phyloP scores from a whole-genome alignment of 805 yeast species.

The Ogataea siamensis region DNA sequence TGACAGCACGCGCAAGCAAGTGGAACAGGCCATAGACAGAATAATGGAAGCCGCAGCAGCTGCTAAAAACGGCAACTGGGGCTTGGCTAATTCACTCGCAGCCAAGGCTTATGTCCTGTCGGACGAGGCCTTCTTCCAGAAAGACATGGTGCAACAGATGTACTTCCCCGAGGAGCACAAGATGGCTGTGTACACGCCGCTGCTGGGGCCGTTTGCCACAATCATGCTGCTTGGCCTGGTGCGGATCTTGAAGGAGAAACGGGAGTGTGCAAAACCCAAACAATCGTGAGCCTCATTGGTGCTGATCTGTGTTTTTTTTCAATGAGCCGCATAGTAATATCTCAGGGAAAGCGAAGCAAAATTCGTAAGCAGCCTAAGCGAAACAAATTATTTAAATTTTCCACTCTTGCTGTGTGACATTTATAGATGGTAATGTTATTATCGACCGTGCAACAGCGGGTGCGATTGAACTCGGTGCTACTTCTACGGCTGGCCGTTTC shows the following conservation, averaged over 20 bases:
- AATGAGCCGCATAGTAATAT: neutral
- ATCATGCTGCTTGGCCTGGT: slow-evolving; percentile 55
- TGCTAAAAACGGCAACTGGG: slow-evolving; percentile 35
- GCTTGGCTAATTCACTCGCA: slow-evolving; percentile 38
- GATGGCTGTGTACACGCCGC: slow-evolving; percentile 88
- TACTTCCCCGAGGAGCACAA: slow-evolving; percentile 96
- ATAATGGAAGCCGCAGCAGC: slow-evolving; percentile 39
- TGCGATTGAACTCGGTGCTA: slow-evolving; percentile 1
- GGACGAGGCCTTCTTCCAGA: slow-evolving; percentile 82
- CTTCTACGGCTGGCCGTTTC: neutral
- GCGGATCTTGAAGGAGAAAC: slow-evolving; percentile 32
- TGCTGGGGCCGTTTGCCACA: slow-evolving; percentile 79
- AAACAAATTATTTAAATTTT: neutral
- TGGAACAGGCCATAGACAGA: slow-evolving; percentile 45
- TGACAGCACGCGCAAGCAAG: slow-evolving; percentile 58
- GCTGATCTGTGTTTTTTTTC: slow-evolving; percentile 2
- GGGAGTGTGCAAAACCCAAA: slow-evolving; percentile 1
- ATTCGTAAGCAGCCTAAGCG: neutral
- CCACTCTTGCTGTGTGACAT: neutral
- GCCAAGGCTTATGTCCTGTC: slow-evolving; percentile 61
- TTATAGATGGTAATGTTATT: neutral
- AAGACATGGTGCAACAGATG: slow-evolving; percentile 92
- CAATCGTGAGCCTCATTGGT: neutral
- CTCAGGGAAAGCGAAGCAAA: neutral
- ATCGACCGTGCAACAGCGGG: slow-evolving; percentile 4